These are phyloP conservation scores for Zanthoxylum bungeanum DNA, from an alignment of 345 rosid genomes.

Conservation along the genomic window DNA sequence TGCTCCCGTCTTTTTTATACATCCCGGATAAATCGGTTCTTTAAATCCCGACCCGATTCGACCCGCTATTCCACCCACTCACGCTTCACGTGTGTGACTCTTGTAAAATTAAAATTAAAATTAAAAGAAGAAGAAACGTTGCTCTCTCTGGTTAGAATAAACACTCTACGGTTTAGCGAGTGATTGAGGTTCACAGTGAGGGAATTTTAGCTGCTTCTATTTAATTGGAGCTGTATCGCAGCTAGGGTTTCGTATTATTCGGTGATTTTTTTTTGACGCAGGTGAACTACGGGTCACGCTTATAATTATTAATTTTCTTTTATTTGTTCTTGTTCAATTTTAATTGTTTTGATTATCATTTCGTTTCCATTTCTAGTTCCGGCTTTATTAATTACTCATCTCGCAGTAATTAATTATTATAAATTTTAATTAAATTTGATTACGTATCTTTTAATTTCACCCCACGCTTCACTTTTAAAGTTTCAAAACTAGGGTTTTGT, in stretches of 20 bases:
- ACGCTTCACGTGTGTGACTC: slow-evolving; percentile 31
- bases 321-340: neutral
- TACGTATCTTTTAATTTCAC: neutral
- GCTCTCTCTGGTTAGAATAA: slow-evolving; percentile 24
- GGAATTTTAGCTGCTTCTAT: slow-evolving; percentile 8
- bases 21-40: slow-evolving; percentile 6
- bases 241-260: slow-evolving; percentile 35
- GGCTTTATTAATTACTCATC: slow-evolving; percentile 12
- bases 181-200: slow-evolving; percentile 1
- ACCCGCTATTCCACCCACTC: neutral
- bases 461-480: neutral
- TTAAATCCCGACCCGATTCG: slow-evolving; percentile 11
- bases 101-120: neutral
- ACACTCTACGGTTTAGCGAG: slow-evolving; percentile 14
- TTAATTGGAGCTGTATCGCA: slow-evolving; percentile 15
- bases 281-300: slow-evolving; percentile 25
- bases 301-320: neutral
- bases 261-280: slow-evolving; percentile 5
- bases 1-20: neutral
- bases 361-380: slow-evolving; percentile 12
- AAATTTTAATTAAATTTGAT: slow-evolving; percentile 7
- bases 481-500: slow-evolving; percentile 25
- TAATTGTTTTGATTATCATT: slow-evolving; percentile 3
- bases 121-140: slow-evolving; percentile 26
- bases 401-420: slow-evolving; percentile 12